Evolutionary conservation across 257 asterid genomes (phyloP), one percentile per base, ranked within the genome.

Genomic region (Apocynum venetum): DNA sequence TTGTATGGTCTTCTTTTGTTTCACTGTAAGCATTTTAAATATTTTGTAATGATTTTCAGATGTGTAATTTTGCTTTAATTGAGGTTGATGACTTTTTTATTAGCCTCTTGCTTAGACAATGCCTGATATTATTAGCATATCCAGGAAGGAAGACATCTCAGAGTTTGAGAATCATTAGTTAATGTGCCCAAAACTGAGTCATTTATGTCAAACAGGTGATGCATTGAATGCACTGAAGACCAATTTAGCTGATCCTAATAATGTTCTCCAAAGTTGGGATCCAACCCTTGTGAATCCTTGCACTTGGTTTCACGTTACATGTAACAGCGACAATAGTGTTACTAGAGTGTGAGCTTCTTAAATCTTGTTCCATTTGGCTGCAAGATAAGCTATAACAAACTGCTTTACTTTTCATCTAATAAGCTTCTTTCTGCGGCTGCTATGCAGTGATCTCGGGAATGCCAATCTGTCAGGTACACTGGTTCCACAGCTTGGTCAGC

Each of bases 231-330:
- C 95, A 0, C 82, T 91, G 84, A 89, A 75, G 93, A 90, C 70
- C 83, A 93, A 85, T 81, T 84, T 96, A 86, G 90, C 82, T 14
- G 99, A 96, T 89, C 97, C 99, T 68, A 89, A 88, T 86, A 88
- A 82, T 77, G 99, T 96, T 77, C 91, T 96, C 38, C 97, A 92
- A 90, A 96, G 97, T 83, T 96, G 99, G 99, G 98, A 96, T 80
- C 83, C 97, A 31, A 91, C 98, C 47, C 98, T 93, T 59, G 99
- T 93, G 76, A 96, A 96, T 84, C 99, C 98, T 13, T 96, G 99
- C 78, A 93, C 98, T 68, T 95, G 99, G 99, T 93, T 93, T 84
- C 98, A 95, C 44, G 97, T 95, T 38, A 91, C 97, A 0, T 96
- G 99, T 92, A 93, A 87, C 84, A 84, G 82, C 41, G 97, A 90